Conservation (phyloP, 331 rosid species). For the Prunus yedoensis region DNA sequence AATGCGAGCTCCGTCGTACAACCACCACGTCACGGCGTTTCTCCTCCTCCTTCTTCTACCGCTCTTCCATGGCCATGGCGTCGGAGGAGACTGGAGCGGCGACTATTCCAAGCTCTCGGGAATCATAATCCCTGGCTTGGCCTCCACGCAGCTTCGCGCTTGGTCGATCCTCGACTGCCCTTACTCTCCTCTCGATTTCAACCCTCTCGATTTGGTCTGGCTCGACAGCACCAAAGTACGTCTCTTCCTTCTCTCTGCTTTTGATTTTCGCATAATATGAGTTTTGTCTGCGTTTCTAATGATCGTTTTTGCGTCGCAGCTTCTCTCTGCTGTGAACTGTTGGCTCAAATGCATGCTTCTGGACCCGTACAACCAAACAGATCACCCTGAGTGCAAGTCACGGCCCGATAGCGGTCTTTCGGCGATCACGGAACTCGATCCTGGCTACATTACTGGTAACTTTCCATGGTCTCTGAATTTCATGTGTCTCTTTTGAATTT, state of each 20-base stretch:
- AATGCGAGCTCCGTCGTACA: slow-evolving; percentile 14
- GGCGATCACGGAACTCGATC: slow-evolving; percentile 96
- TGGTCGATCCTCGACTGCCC: slow-evolving; percentile 99
- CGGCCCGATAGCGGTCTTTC: slow-evolving; percentile 99
- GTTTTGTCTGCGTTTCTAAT: neutral
- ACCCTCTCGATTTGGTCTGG: slow-evolving; percentile 99
- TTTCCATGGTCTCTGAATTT: slow-evolving; percentile 8
- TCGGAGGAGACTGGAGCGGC: slow-evolving; percentile 45
- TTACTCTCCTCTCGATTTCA: slow-evolving; percentile 94
- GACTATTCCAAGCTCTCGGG: slow-evolving; percentile 91
- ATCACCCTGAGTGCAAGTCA: slow-evolving; percentile 89
- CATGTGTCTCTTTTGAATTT: neutral
- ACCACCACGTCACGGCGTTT: slow-evolving; percentile 18
- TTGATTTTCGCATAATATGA: neutral
- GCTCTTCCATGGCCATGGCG: neutral
- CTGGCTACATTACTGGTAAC: slow-evolving; percentile 90
- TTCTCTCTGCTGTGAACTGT: slow-evolving; percentile 95
- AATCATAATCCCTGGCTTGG: slow-evolving; percentile 93
- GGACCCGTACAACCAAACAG: slow-evolving; percentile 92
- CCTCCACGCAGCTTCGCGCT: slow-evolving; percentile 97
- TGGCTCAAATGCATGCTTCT: slow-evolving; percentile 95
- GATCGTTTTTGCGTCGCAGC: slow-evolving; percentile 40
- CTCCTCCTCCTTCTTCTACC: neutral
- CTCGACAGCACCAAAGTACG: slow-evolving; percentile 86
- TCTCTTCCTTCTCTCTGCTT: neutral